Base-by-base conservation (phyloP, 116 monocot species). In the Posidonia oceanica region DNA sequence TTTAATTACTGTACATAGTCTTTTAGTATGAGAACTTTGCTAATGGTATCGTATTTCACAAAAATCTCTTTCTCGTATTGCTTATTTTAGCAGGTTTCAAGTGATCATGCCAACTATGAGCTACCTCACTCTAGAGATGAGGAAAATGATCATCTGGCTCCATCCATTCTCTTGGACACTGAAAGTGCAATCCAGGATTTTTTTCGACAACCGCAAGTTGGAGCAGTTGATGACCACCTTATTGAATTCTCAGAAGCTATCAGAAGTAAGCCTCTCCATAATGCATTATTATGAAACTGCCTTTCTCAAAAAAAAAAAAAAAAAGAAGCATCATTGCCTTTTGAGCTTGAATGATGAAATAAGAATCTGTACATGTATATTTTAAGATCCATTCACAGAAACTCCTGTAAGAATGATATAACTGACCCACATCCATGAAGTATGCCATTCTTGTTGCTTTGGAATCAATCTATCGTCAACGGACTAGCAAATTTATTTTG, bases 201-300 rank as follows among this genome's bases (percentile, higher is more conserved):
- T 62, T 54, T 86, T 74, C 77, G 81, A 55, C 82, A 79, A 71
- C 61, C 75, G 63, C 84, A 79, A 38, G 61, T 72, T 55, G 83
- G 62, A 68, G 39, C 76, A 61, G 76, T 51, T 22, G 88, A 96
- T 85, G 91, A 84, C 36, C 88, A 96, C 83, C 87, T 96, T 59
- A 72, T 89, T 73, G 96, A 96, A 69, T 91, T 91, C 74, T 86
- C 96, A 16, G 88, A 96, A 74, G 84, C 96, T 72, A 75, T 96
- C 83, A 88, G 96, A 87, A 91, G 96, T 96, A 87, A 76, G 81
- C 20, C 14, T n/a, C 66, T 51, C 16, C 39, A 68, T 72, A 69
- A 20, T 64, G 36, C 64, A 11, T 37, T 52, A 22, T 38, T 16
- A 36, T 41, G 39, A 21, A 36, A 51, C 14, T 54, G 7, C 29